Evolutionary conservation across 2,329 filamentous ascomycete species (phyloP).

Genomic region (Fusarium camptoceras): DNA sequence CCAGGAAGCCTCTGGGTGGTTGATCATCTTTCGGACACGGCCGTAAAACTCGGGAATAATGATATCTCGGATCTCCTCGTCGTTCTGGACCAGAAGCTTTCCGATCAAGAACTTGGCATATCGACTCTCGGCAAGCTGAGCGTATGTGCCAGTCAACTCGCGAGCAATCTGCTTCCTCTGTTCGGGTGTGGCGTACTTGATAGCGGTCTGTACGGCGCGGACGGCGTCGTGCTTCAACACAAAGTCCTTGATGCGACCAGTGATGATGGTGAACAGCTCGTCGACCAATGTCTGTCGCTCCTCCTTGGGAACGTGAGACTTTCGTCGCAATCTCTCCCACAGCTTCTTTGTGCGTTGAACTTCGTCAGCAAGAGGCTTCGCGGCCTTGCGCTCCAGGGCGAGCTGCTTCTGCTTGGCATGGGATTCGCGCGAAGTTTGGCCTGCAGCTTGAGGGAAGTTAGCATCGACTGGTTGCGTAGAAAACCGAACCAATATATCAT

Average conservation of each 20-base stretch:
- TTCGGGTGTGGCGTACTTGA: slow-evolving; percentile 91
- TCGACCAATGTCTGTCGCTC: slow-evolving; percentile 88
- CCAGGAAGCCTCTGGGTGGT: slow-evolving; percentile 96
- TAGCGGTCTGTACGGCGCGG: slow-evolving; percentile 93
- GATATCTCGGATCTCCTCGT: slow-evolving; percentile 85
- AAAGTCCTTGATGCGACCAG: slow-evolving; percentile 91
- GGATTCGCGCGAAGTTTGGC: slow-evolving; percentile 80
- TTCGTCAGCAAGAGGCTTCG: slow-evolving; percentile 92
- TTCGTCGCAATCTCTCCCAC: slow-evolving; percentile 92
- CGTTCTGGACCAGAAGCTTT: slow-evolving; percentile 93
- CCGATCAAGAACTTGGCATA: slow-evolving; percentile 98
- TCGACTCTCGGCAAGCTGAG: slow-evolving; percentile 88
- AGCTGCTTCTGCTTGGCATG: slow-evolving; percentile 94
- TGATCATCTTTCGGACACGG: slow-evolving; percentile 90
- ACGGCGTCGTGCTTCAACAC: slow-evolving; percentile 99
- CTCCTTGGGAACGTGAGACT: slow-evolving; percentile 91
- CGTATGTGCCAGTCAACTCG: slow-evolving; percentile 88
- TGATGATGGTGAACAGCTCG: slow-evolving; percentile 92
- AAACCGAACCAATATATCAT: slow-evolving; percentile 33
- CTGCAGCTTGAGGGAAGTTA: slow-evolving; percentile 51
- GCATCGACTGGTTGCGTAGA: not conserved
- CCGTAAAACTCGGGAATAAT: slow-evolving; percentile 97
- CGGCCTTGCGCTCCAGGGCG: slow-evolving; percentile 87
- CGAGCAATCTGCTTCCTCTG: slow-evolving; percentile 88
- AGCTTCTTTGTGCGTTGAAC: slow-evolving; percentile 93